Percentiles rank a stretch among this genome's conserved stretches.
Evolutionary conservation across 2,329 filamentous ascomycete species (phyloP).

Genomic region (Colletotrichum scovillei): DNA sequence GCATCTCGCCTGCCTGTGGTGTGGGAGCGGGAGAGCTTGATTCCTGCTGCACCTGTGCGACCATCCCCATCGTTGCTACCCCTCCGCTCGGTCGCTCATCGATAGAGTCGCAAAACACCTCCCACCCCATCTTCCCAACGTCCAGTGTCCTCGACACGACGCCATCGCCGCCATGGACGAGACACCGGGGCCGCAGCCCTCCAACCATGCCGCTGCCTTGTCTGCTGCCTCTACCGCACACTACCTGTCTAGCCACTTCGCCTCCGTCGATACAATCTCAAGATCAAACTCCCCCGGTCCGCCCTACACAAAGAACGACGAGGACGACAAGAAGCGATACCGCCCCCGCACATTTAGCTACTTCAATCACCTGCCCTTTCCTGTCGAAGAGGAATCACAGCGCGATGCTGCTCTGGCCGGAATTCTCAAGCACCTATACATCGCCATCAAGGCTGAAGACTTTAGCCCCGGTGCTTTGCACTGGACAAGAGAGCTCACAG

Average conservation of each 20-base stretch:
- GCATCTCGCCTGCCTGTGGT: conserved; percentile 6
- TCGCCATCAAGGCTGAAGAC: conserved; percentile 90
- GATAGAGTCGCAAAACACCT: conserved; percentile 3
- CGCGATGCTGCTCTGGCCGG: conserved; percentile 83
- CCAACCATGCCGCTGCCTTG: conserved; percentile 45
- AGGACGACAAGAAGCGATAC: conserved; percentile 72
- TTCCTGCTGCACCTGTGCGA: conserved; percentile 20
- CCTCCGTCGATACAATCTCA: conserved; percentile 76
- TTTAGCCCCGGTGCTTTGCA: conserved; percentile 94
- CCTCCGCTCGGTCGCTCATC: conserved; percentile 27
- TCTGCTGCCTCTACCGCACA: conserved; percentile 49
- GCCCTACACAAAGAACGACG: conserved; percentile 61
- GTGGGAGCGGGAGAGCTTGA: conserved; percentile 33
- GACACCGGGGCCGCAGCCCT: conserved; percentile 44
- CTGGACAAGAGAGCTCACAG: conserved; percentile 95
- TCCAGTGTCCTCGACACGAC: not conserved
- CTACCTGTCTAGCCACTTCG: conserved; percentile 51
- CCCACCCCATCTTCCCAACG: not conserved
- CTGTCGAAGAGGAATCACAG: conserved; percentile 82
- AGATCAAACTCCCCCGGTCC: conserved; percentile 86
- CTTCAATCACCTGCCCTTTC: conserved; percentile 88
- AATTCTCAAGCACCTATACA: conserved; percentile 94
- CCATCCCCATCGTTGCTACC: not conserved
- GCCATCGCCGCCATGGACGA: conserved; percentile 45
- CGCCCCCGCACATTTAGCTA: conserved; percentile 94